Percentiles rank a stretch among this genome's conserved stretches.
phyloP scores from a whole-genome alignment of 768 basidiomycete species.

The Leccinum aurantiacum region DNA sequence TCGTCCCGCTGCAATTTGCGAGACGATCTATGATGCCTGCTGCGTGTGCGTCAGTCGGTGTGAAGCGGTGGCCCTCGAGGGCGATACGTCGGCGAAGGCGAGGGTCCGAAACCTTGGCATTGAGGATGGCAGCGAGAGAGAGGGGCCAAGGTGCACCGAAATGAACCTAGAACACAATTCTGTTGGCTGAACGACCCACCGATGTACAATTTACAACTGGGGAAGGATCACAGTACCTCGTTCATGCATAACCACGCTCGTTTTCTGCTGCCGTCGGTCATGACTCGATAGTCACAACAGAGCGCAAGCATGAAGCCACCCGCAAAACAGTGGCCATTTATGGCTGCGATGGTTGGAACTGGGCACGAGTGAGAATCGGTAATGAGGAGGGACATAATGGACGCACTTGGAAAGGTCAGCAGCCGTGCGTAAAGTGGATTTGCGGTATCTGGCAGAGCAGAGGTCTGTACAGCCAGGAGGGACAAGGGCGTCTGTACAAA shows the following conservation, averaged over 20 bases:
- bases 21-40: conserved; percentile 71
- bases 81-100: conserved; percentile 66
- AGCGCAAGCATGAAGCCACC: conserved; percentile 79
- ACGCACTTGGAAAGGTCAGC: conserved; percentile 74
- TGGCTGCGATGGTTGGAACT: conserved; percentile 80
- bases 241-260: conserved; percentile 93
- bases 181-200: conserved; percentile 1
- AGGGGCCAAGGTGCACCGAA: conserved; percentile 83
- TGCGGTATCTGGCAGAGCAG: conserved; percentile 52
- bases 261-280: conserved; percentile 76
- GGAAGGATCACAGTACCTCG: conserved; percentile 50
- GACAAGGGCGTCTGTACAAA: conserved; percentile 30
- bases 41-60: conserved; percentile 64
- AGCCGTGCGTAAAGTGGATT: conserved; percentile 71
- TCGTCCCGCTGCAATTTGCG: conserved; percentile 28
- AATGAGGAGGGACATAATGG: not conserved
- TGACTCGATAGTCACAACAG: conserved; percentile 85
- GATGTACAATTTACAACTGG: not conserved
- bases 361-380: conserved; percentile 5
- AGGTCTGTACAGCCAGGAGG: not conserved
- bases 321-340: conserved; percentile 87
- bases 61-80: conserved; percentile 79
- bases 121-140: conserved; percentile 63
- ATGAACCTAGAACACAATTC: conserved; percentile 53
- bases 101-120: conserved; percentile 62